Evolutionary conservation across 2,329 filamentous ascomycete species (phyloP).

Genomic region (Monosporascus sp.): DNA sequence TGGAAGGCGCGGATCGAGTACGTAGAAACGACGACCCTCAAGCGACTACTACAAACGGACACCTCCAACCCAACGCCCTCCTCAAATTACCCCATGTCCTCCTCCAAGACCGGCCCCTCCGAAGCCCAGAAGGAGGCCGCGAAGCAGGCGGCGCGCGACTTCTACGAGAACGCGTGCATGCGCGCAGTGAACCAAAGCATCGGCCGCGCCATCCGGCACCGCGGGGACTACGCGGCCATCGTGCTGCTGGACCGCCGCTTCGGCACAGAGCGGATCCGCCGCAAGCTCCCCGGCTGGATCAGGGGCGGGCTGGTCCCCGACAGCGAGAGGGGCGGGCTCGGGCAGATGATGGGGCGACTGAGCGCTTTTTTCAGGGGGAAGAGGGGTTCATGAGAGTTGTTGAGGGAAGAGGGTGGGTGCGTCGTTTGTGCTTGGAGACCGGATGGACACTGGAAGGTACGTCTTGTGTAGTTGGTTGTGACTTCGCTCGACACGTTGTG

Average conservation of each 20-base stretch:
- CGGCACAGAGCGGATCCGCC: slow-evolving; percentile 63
- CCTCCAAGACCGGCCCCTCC: too few species aligned
- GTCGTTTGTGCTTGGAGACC: too few species aligned
- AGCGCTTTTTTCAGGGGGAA: slow-evolving; percentile 55
- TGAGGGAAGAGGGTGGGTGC: too few species aligned
- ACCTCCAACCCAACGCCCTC: too few species aligned
- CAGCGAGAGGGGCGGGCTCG: slow-evolving; percentile 47
- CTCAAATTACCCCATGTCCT: too few species aligned
- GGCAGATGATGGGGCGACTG: slow-evolving; percentile 54
- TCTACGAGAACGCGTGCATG: slow-evolving; percentile 95
- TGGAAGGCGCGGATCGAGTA: slow-evolving; percentile 92
- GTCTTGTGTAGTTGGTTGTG: too few species aligned
- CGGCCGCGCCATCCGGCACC: slow-evolving; percentile 84
- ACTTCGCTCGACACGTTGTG: too few species aligned
- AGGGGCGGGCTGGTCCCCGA: slow-evolving; percentile 56
- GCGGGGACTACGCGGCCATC: slow-evolving; percentile 84
- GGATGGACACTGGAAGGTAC: too few species aligned
- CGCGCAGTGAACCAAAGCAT: slow-evolving; percentile 95
- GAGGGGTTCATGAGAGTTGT: slow-evolving; percentile 22
- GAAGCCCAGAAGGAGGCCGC: slow-evolving; percentile 28
- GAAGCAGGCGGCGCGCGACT: slow-evolving; percentile 65
- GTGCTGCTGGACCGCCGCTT: slow-evolving; percentile 80
- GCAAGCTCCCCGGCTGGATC: slow-evolving; percentile 89
- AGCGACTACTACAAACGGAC: slow-evolving; percentile 28
- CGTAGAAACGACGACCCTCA: slow-evolving; percentile 58